Base-by-base conservation (phyloP, 1,284 basidiomycete genomes). In the Heliocybe sulcata region DNA sequence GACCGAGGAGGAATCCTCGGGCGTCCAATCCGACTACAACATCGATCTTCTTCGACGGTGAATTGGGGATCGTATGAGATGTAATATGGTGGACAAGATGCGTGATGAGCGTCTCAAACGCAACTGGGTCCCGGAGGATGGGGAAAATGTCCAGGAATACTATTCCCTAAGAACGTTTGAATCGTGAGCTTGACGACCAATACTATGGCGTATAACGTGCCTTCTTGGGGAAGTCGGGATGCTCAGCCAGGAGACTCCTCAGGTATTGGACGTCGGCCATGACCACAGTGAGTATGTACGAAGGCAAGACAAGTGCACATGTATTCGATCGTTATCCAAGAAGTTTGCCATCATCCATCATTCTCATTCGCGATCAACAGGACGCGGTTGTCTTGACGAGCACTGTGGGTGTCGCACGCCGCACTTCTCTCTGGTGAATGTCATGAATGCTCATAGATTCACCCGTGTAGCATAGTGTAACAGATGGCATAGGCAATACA, bases 21-120 rank as follows among this genome's bases (percentile, higher is more conserved):
- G 96, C 96, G 70, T 99, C 97, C 45, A 99, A 80, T 35, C 94
- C 97, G 55, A 99, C 94, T 58, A 99, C 82, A 52, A 92, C 91
- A 71, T 99, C 96, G 60, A 99, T 87, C 71, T 90, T 92, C 63
- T 81, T 81, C 53, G 70, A 72, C 4, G 80, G 73, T 4, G 80
- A 75, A 23, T 72, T 72, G 11, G 82, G 79, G 59, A 94, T 77
- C 19, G 87, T 91, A 53, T 82, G 72, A 29, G 89, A 92, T 54
- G 88, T 89, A 65, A 99, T 76, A 68, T 92, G 96, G 70, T 93
- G 80, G 56, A 93, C 68, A 57, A 99, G 79, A 71, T 98, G 89
- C 26, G 94, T 94, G 67, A 98, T 89, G 54, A 99, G 82, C 1
- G 88, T 85, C 73, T 97, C 94, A 67, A 95, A 92, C 2, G 86